A percentile compares a stretch with the other conserved stretches of the same genome.
These are phyloP conservation scores for Gymnopilus junonius DNA, from an alignment of 768 basidiomycete species.

Conservation along the genomic window DNA sequence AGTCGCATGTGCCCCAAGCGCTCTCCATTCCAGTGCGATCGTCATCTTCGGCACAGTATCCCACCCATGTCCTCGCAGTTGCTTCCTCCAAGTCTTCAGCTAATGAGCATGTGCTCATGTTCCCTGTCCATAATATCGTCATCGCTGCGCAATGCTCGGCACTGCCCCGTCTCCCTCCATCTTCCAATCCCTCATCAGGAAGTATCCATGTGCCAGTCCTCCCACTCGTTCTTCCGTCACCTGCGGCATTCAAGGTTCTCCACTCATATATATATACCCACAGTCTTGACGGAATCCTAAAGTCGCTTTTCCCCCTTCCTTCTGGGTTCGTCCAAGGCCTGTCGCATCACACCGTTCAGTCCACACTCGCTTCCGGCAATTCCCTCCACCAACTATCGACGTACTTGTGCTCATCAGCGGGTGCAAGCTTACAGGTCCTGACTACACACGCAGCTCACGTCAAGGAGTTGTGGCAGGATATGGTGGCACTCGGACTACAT, in stretches of 20 bases:
- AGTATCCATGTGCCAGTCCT: slow-evolving; percentile 65
- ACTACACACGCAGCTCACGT: slow-evolving; percentile 67
- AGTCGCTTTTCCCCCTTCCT: slow-evolving; percentile 64
- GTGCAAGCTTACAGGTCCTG: slow-evolving; percentile 46
- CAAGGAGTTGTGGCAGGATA: slow-evolving; percentile 82
- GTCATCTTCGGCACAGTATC: slow-evolving; percentile 38
- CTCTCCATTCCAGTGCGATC: slow-evolving; percentile 52
- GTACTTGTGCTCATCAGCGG: slow-evolving; percentile 53
- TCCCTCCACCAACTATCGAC: slow-evolving; percentile 59
- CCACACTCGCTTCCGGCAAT: slow-evolving; percentile 49
- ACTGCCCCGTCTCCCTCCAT: slow-evolving; percentile 53
- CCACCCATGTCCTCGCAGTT: slow-evolving; percentile 62
- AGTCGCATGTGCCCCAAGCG: slow-evolving; percentile 62
- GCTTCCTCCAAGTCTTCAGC: slow-evolving; percentile 48
- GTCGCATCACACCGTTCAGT: slow-evolving; percentile 47
- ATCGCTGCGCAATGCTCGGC: slow-evolving; percentile 64
- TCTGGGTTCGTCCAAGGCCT: slow-evolving; percentile 46
- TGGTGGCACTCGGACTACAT: slow-evolving; percentile 72
- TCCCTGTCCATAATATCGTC: slow-evolving; percentile 67
- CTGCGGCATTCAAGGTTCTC: slow-evolving; percentile 67
- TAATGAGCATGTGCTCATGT: slow-evolving; percentile 49
- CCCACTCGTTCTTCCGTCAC: slow-evolving; percentile 71
- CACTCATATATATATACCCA: slow-evolving; percentile 74
- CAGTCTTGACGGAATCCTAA: slow-evolving; percentile 60
- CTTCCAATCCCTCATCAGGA: slow-evolving; percentile 31